Base-by-base conservation (phyloP, 139 green algal genomes). In the Chlamydomonas sp. region DNA sequence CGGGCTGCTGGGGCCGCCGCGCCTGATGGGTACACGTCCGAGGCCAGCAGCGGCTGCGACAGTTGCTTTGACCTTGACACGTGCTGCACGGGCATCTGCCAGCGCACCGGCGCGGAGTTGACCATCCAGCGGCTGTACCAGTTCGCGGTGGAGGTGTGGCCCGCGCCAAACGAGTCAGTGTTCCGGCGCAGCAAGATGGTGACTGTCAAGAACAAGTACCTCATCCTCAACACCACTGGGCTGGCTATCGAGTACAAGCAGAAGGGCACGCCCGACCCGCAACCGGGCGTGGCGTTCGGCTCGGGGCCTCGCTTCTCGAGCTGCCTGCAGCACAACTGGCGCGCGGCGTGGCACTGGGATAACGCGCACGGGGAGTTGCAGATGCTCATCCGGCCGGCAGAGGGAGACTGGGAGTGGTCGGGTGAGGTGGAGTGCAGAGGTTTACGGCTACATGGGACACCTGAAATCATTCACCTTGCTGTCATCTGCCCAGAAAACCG, bases 211-310 rank as follows among this genome's bases (percentile, higher is more conserved):
- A 95, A 94, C 88, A 96, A 96, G 89, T 98, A 96, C 91, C 93
- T 98, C 31, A 91, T 98, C 66, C 93, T 97, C 78, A 98, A 98
- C 90, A 91, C 96, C 80, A 98, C 96, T 0, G 95, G 94, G 17
- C 87, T 97, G 77, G 66, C 80, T 2, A 92, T 98, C 49, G 93
- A 96, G 89, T 94, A 97, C 90, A 98, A 98, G 91, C 96, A 98
- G 91, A 87, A 92, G 66, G 93, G 93, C 71, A 96, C 94, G 15
- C 92, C 92, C 0, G 94, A 98, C 85, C 84, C 91, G 1, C 78
- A 87, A 16, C 15, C 49, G 18, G 16, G 68, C 63, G 9, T 15
- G 57, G 60, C 69, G 0, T 93, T 92, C 80, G 89, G 92, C 79
- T 31, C 90, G 3, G 86, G 88, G 7, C 82, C 49, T 68, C 79